phyloP scores from a whole-genome alignment of 345 rosid genomes.

The Arabis alpina region DNA sequence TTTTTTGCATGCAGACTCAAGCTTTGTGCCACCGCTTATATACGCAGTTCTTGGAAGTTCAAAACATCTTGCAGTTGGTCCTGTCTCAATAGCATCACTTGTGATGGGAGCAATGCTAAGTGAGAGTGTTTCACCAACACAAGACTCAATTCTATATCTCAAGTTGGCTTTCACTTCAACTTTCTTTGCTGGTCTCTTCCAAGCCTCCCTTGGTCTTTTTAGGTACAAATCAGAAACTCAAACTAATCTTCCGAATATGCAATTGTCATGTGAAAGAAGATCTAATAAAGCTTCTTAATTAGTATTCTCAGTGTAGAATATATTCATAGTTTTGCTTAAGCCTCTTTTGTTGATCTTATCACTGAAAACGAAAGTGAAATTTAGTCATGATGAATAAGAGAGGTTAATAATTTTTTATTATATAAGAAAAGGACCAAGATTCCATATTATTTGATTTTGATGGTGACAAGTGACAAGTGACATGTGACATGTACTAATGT shows the following conservation, averaged over 20 bases:
- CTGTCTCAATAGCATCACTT: constrained; percentile 94
- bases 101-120: constrained; percentile 97
- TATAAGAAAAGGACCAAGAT: constrained; percentile 35
- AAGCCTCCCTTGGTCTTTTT: constrained; percentile 83
- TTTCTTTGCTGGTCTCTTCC: constrained; percentile 95
- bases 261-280: constrained; percentile 30
- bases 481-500: constrained; percentile 60
- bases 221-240: constrained; percentile 52
- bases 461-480: constrained; percentile 69
- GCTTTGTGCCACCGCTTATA: constrained; percentile 94
- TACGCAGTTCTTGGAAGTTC: constrained; percentile 95
- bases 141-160: constrained; percentile 73
- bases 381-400: constrained; percentile 28
- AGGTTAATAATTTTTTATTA: constrained; percentile 16
- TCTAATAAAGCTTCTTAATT: constrained; percentile 8
- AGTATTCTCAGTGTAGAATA: constrained; percentile 39
- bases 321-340: constrained; percentile 37
- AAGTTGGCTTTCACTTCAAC: constrained; percentile 92
- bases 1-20: constrained; percentile 73
- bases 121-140: constrained; percentile 65
- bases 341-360: constrained; percentile 29
- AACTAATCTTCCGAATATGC: constrained; percentile 6
- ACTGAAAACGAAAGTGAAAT: constrained; percentile 17
- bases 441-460: constrained; percentile 33
- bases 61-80: constrained; percentile 89